Percentiles rank a stretch among this genome's conserved stretches.
phyloP scores from a whole-genome alignment of 371 early-diverging fungal species.

The Apophysomyces sp. region DNA sequence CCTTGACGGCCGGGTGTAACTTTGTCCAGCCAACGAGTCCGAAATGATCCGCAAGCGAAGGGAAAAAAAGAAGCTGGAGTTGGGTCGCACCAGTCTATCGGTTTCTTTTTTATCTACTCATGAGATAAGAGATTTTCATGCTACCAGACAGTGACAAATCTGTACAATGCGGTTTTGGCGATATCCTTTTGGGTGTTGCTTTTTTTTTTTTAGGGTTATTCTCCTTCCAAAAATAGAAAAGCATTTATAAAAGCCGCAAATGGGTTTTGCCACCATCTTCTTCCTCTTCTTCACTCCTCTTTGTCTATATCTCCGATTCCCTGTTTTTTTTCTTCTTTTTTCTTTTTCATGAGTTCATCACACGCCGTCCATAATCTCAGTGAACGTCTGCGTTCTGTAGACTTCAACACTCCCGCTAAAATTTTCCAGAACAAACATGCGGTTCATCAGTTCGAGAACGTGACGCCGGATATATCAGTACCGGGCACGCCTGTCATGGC shows the following conservation, averaged over 20 bases:
- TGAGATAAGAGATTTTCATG: background rate
- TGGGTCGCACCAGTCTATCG: background rate
- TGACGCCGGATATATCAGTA: constrained; percentile 34
- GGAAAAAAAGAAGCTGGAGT: background rate
- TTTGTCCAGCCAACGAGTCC: background rate
- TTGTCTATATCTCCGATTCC: background rate
- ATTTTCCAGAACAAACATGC: constrained; percentile 30
- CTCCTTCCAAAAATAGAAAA: constrained; percentile 1
- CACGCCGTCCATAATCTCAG: background rate
- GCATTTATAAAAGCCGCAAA: background rate
- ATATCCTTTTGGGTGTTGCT: background rate
- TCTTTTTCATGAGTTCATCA: background rate
- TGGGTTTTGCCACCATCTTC: background rate
- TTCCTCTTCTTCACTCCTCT: background rate
- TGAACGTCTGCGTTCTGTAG: constrained; percentile 21
- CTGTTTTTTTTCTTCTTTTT: background rate
- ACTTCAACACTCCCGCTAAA: constrained; percentile 39
- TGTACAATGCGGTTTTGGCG: background rate
- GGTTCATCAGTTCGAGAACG: constrained; percentile 36
- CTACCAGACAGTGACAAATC: no score
- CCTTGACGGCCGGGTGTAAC: background rate
- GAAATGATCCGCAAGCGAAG: background rate
- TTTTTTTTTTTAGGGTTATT: background rate
- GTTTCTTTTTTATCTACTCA: background rate
- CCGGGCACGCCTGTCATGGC: constrained; percentile 27